Evolutionary conservation across 352 stramenopile species (phyloP).

Genomic region (Phytopythium sindhum): DNA sequence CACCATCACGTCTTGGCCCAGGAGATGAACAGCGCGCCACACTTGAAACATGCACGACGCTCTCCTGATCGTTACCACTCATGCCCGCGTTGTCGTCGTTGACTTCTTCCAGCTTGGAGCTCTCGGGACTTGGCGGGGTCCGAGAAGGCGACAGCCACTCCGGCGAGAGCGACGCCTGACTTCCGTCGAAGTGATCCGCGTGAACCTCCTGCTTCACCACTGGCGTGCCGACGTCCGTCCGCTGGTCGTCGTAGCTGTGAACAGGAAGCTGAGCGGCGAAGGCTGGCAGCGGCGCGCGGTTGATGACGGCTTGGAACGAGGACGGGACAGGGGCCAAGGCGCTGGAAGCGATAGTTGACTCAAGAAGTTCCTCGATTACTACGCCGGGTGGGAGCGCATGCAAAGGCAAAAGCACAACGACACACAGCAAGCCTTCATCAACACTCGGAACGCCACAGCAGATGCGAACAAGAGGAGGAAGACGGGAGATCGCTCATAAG

Average conservation of each 20-base stretch:
- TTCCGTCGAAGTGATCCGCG: background rate
- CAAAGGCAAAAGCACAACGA: conserved; percentile 15
- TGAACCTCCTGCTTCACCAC: background rate
- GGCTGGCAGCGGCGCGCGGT: conserved; percentile 9
- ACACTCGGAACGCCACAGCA: conserved; percentile 32
- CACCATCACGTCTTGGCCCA: background rate
- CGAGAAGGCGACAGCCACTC: background rate
- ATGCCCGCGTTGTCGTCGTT: background rate
- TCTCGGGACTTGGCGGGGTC: background rate
- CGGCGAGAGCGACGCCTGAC: background rate
- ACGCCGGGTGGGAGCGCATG: conserved; percentile 3
- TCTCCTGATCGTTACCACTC: background rate
- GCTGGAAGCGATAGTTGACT: conserved; percentile 31
- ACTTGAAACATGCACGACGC: background rate
- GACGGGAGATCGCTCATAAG: conserved; percentile 5
- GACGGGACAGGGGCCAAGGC: conserved; percentile 11
- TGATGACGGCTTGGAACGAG: conserved; percentile 18
- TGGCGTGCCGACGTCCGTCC: background rate
- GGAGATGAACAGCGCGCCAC: background rate
- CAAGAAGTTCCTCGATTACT: conserved; percentile 68
- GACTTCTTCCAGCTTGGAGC: background rate
- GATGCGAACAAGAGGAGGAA: background rate
- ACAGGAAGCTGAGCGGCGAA: background rate
- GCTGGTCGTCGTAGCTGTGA: background rate
- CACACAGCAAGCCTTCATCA: conserved; percentile 34